Evolutionary conservation across 768 basidiomycete genomes (phyloP), one percentile per base, ranked within the genome.

Genomic region (Termitomyces eurrhizus): DNA sequence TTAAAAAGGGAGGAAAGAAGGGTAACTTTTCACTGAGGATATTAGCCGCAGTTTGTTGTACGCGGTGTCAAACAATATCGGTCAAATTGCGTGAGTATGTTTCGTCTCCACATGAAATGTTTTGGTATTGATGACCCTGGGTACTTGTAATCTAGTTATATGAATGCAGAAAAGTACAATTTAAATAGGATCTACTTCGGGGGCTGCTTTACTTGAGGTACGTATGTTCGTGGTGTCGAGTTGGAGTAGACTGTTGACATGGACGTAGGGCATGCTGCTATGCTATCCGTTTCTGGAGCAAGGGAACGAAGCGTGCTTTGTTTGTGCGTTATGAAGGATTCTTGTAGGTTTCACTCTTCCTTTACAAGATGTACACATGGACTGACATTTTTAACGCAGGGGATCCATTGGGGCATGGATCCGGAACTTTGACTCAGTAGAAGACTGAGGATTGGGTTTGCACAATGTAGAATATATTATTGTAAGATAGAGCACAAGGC

Each of bases 131-230:
- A 51, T 24, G 42, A 56, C 45, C 29, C 58, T 52, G 32, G 59
- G n/a, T 64, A 37, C 45, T 56, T 58, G 29, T 57, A 54, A 36
- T 60, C 36, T 70, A 96, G 93, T 51, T 98, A 95, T 74, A 98
- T 99, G 97, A 98, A 99, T 72, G 97, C 97, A 59, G 97, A 98
- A 73, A 98, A 98, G n/a, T n/a, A n/a, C n/a, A n/a, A n/a, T n/a
- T n/a, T n/a, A n/a, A n/a, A n/a, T n/a, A n/a, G n/a, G n/a, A 98
- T 99, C 65, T 99, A 98, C 78, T 99, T 98, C 80, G 95, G 97
- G 29, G 97, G 97, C 3, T 98, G 92, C 75, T 99, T 98, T 77
- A 99, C 98, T 73, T 83, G 97, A 80, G 96, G 93, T 93, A 66
- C 59, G 85, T 73, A 36, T 39, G 26, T 12, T 59, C 45, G 39